Percentiles rank a stretch among this genome's conserved stretches.
phyloP scores from a whole-genome alignment of 257 asterid genomes.

The Gentiana macrophylla region DNA sequence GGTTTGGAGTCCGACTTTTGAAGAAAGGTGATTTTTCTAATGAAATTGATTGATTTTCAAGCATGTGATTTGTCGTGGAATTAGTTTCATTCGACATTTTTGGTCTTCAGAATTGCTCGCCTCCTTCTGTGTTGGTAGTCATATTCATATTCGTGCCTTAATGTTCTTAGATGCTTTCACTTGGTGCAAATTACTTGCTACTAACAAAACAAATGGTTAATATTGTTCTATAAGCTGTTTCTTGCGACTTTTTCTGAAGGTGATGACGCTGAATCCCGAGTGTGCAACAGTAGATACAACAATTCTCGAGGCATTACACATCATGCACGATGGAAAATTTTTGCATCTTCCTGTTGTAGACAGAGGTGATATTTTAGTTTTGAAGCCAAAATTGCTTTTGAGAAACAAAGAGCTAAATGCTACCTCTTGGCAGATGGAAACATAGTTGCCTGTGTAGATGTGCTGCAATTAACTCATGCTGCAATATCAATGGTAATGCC shows the following conservation, averaged over 20 bases:
- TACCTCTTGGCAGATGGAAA: constrained; percentile 59
- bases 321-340: constrained; percentile 87
- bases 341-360: constrained; percentile 86
- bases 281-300: constrained; percentile 75
- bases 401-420: constrained; percentile 8
- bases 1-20: too few species aligned
- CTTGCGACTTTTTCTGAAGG: constrained; percentile 33
- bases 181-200: too few species aligned
- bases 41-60: too few species aligned
- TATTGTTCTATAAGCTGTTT: constrained; percentile 1
- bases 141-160: too few species aligned
- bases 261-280: constrained; percentile 85
- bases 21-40: too few species aligned
- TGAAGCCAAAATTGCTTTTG: background rate
- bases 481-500: constrained; percentile 72
- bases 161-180: too few species aligned
- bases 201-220: background rate
- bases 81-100: too few species aligned
- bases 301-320: constrained; percentile 84
- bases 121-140: too few species aligned
- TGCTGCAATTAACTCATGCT: constrained; percentile 87
- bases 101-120: too few species aligned
- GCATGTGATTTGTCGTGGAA: too few species aligned
- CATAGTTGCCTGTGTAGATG: constrained; percentile 65
- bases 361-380: constrained; percentile 43